A percentile compares a stretch with the other conserved stretches of the same genome.
These are phyloP conservation scores for Cordyceps javanica DNA, from an alignment of 2,329 filamentous ascomycete species.

Conservation along the genomic window DNA sequence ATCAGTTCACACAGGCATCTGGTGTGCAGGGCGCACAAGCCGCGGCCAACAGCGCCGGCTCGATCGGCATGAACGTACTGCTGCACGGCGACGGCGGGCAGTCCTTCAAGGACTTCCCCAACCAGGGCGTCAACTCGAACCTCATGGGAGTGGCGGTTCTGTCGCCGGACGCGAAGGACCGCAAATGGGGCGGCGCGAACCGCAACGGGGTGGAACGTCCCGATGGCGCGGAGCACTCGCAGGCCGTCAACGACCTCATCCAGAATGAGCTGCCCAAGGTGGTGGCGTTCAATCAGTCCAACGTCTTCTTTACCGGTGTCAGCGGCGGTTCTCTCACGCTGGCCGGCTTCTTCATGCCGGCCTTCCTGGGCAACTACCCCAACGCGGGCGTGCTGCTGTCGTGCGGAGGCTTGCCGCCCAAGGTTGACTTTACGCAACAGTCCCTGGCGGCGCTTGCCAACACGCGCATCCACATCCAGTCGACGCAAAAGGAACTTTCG, in stretches of 20 bases:
- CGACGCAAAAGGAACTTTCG: conserved; percentile 44
- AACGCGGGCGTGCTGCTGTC: conserved; percentile 48
- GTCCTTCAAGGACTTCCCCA: conserved; percentile 53
- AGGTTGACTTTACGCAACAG: conserved; percentile 42
- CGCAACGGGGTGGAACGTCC: conserved; percentile 41
- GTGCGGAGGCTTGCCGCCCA: conserved; percentile 48
- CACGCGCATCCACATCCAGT: conserved; percentile 52
- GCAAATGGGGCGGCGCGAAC: conserved; percentile 52
- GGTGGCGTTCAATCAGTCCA: conserved; percentile 44
- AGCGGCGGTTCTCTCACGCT: conserved; percentile 49
- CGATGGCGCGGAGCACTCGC: conserved; percentile 49
- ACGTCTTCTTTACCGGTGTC: conserved; percentile 53
- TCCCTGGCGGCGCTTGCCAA: conserved; percentile 33
- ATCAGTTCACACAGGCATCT: conserved; percentile 44
- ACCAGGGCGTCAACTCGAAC: conserved; percentile 44
- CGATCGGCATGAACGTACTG: conserved; percentile 48
- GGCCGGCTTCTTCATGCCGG: conserved; percentile 52
- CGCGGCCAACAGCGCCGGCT: conserved; percentile 24
- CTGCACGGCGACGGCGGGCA: conserved; percentile 55
- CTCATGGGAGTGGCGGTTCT: conserved; percentile 48
- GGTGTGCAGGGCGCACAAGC: conserved; percentile 40
- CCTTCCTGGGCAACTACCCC: conserved; percentile 44
- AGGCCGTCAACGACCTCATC: conserved; percentile 49
- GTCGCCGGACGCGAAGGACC: conserved; percentile 46
- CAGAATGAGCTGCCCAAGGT: conserved; percentile 42